Conservation (phyloP, 495 filamentous ascomycete genomes). For the Neurospora terricola region DNA sequence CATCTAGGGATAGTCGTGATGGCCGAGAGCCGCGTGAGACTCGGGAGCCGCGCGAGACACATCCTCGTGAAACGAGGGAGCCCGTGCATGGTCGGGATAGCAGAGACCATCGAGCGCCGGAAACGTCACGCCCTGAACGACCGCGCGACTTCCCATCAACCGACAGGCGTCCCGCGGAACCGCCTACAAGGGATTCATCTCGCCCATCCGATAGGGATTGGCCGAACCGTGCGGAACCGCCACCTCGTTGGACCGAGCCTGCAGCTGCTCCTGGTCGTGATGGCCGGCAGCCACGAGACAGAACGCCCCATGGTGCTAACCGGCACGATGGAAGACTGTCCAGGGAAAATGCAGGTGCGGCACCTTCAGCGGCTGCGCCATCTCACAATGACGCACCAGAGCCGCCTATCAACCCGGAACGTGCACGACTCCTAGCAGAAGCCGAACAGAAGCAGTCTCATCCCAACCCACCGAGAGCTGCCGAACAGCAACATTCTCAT, state of each 20-base stretch:
- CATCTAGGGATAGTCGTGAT: conserved; percentile 18
- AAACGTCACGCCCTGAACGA: conserved; percentile 17
- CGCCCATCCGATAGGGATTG: conserved; percentile 24
- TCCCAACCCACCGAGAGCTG: conserved; percentile 48
- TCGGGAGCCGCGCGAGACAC: conserved; percentile 27
- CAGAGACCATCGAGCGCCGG: conserved; percentile 23
- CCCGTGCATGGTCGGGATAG: conserved; percentile 21
- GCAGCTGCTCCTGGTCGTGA: conserved; percentile 24
- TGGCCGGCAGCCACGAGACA: conserved; percentile 24
- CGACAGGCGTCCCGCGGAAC: conserved; percentile 17
- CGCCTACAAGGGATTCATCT: conserved; percentile 19
- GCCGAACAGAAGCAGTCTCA: conserved; percentile 26
- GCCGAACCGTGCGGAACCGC: conserved; percentile 21
- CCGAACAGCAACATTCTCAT: conserved; percentile 21
- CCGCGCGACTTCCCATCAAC: conserved; percentile 17
- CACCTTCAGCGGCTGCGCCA: conserved; percentile 22
- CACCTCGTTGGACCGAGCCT: conserved; percentile 22
- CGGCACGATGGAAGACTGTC: conserved; percentile 24
- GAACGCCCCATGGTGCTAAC: conserved; percentile 14
- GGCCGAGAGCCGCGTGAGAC: conserved; percentile 27
- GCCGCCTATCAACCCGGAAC: conserved; percentile 34
- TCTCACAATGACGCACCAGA: conserved; percentile 27
- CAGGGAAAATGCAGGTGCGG: conserved; percentile 19
- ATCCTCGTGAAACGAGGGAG: conserved; percentile 28
- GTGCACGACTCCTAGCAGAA: conserved; percentile 28